phyloP scores from a whole-genome alignment of 495 filamentous ascomycete genomes.

The Diplogelasinospora grovesii region DNA sequence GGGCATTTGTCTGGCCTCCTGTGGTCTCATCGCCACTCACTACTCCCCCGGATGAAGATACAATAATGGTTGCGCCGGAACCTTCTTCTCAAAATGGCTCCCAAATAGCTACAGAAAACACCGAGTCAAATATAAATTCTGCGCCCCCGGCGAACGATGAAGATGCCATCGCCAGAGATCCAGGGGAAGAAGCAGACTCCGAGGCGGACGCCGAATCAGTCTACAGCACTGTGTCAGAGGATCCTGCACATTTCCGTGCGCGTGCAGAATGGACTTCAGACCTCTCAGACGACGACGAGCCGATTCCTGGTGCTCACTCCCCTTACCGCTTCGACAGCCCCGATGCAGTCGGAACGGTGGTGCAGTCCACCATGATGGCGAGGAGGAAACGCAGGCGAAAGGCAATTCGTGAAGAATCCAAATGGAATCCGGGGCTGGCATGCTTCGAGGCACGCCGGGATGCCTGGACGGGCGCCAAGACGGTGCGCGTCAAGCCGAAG shows the following conservation, averaged over 20 bases:
- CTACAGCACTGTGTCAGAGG: constrained; percentile 43
- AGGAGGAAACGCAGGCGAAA: constrained; percentile 55
- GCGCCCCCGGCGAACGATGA: constrained; percentile 6
- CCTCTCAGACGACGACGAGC: constrained; percentile 34
- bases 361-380: constrained; percentile 29
- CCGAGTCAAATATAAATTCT: no score
- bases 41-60: background rate
- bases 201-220: constrained; percentile 37
- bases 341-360: constrained; percentile 47
- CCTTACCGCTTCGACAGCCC: constrained; percentile 61
- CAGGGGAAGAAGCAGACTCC: constrained; percentile 26
- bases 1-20: constrained; percentile 44
- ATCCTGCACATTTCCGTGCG: constrained; percentile 31
- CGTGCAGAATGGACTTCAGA: constrained; percentile 44
- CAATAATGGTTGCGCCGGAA: no score
- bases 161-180: constrained; percentile 14
- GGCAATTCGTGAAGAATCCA: constrained; percentile 64
- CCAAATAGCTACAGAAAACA: no score
- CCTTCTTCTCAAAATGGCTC: no score
- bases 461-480: constrained; percentile 77
- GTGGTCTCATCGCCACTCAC: background rate
- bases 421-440: constrained; percentile 74
- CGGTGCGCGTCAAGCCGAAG: constrained; percentile 34
- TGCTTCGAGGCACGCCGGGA: constrained; percentile 70
- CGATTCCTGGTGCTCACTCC: constrained; percentile 17